Evolutionary conservation across 768 basidiomycete species (phyloP).

Genomic region (Kwoniella sp.): DNA sequence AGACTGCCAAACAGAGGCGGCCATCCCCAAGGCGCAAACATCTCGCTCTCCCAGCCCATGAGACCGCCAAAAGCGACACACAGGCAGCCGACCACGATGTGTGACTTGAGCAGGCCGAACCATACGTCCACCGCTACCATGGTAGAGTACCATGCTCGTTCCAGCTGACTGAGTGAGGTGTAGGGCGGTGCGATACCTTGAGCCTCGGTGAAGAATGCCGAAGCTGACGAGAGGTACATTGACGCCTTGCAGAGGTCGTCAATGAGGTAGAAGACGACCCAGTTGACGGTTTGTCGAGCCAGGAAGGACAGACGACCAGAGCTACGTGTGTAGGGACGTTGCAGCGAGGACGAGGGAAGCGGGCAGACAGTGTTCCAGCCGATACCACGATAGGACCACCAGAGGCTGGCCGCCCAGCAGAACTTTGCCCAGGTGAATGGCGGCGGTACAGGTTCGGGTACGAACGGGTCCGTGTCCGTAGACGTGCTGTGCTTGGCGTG

Average conservation of each 20-base stretch:
- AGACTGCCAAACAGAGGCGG: constrained; percentile 35
- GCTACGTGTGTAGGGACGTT: constrained; percentile 22
- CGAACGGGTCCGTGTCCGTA: not conserved
- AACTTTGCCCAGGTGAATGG: constrained; percentile 33
- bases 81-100: not conserved
- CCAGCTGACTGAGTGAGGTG: not conserved
- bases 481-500: not conserved
- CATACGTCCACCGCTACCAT: constrained; percentile 18
- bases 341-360: constrained; percentile 14
- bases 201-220: constrained; percentile 25
- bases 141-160: constrained; percentile 25
- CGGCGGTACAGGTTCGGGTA: constrained; percentile 30
- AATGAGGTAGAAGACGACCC: constrained; percentile 5
- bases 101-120: constrained; percentile 9
- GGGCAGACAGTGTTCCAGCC: constrained; percentile 22
- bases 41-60: constrained; percentile 33
- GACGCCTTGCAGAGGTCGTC: constrained; percentile 24
- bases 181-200: constrained; percentile 17
- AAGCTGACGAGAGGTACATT: constrained; percentile 14
- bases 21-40: constrained; percentile 39
- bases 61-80: constrained; percentile 19
- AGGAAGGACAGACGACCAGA: constrained; percentile 20
- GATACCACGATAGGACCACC: constrained; percentile 32
- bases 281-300: not conserved
- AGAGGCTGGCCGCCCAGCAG: constrained; percentile 27